Conservation (phyloP, 2,329 filamentous ascomycete genomes). For the Septoria linicola region DNA sequence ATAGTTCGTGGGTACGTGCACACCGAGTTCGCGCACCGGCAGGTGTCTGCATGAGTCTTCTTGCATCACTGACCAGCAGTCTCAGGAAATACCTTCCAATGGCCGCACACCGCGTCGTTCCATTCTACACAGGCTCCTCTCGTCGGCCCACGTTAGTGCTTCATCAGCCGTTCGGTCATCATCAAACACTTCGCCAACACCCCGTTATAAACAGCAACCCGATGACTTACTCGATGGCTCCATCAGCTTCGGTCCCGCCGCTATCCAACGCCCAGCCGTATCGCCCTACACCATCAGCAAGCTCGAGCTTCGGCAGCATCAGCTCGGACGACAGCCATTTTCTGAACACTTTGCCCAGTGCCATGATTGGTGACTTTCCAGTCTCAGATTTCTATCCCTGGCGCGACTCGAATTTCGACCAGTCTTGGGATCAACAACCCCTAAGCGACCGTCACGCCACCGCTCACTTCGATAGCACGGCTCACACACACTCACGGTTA, state of each 20-base stretch:
- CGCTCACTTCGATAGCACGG: no score
- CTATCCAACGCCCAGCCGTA: not conserved
- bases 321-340: conserved; percentile 1
- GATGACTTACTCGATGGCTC: not conserved
- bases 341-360: not conserved
- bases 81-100: not conserved
- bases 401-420: not conserved
- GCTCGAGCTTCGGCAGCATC: conserved; percentile 2
- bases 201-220: no score
- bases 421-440: not conserved
- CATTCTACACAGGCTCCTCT: not conserved
- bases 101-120: not conserved
- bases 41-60: not conserved
- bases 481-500: no score
- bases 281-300: not conserved
- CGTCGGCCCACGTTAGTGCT: not conserved
- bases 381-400: not conserved
- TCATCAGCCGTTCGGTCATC: not conserved
- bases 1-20: conserved; percentile 23
- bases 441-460: not conserved
- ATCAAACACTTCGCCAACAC: no score
- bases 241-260: not conserved
- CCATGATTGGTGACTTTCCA: not conserved
- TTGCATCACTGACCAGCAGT: not conserved
- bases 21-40: conserved; percentile 22